Percentiles rank a stretch among this genome's conserved stretches.
Conservation (phyloP, 306 rosid genomes). For the Bauhinia variegata region DNA sequence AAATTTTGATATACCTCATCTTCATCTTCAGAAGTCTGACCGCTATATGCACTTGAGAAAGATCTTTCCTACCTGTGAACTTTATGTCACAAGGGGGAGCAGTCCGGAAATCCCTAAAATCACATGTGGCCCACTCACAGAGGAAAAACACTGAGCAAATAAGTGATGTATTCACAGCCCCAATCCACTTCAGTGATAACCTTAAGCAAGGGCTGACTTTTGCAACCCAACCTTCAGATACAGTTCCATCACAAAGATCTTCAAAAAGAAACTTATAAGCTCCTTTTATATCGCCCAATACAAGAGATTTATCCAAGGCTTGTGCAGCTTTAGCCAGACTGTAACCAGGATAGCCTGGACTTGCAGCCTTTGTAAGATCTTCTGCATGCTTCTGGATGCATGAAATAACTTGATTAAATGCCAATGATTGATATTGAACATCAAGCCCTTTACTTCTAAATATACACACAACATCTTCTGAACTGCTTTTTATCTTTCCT, state of each 20-base stretch:
- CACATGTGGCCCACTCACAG: slow-evolving; percentile 99
- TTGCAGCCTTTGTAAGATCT: slow-evolving; percentile 76
- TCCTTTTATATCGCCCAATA: slow-evolving; percentile 68
- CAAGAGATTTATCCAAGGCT: slow-evolving; percentile 75
- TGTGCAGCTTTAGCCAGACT: slow-evolving; percentile 81
- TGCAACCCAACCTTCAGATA: slow-evolving; percentile 67
- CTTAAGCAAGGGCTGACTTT: slow-evolving; percentile 84
- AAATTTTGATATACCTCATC: slow-evolving; percentile 54
- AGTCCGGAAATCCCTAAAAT: slow-evolving; percentile 74
- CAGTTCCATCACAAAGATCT: slow-evolving; percentile 69
- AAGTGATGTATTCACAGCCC: slow-evolving; percentile 59
- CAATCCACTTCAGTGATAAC: slow-evolving; percentile 85
- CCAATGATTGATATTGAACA: slow-evolving; percentile 70
- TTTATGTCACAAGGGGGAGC: slow-evolving; percentile 61
- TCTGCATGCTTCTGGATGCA: slow-evolving; percentile 74
- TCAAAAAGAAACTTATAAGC: slow-evolving; percentile 77
- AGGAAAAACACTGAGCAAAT: slow-evolving; percentile 81
- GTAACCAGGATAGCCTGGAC: slow-evolving; percentile 68
- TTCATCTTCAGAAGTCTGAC: slow-evolving; percentile 76
- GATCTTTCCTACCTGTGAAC: slow-evolving; percentile 84
- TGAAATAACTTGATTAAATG: slow-evolving; percentile 66
- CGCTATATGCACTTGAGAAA: slow-evolving; percentile 78
- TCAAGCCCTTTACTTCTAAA: slow-evolving; percentile 71
- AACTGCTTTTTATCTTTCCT: slow-evolving; percentile 56
- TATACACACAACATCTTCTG: slow-evolving; percentile 54